phyloP scores from a whole-genome alignment of 139 green algal species.

The Auxenochlorella pyrenoidosa region DNA sequence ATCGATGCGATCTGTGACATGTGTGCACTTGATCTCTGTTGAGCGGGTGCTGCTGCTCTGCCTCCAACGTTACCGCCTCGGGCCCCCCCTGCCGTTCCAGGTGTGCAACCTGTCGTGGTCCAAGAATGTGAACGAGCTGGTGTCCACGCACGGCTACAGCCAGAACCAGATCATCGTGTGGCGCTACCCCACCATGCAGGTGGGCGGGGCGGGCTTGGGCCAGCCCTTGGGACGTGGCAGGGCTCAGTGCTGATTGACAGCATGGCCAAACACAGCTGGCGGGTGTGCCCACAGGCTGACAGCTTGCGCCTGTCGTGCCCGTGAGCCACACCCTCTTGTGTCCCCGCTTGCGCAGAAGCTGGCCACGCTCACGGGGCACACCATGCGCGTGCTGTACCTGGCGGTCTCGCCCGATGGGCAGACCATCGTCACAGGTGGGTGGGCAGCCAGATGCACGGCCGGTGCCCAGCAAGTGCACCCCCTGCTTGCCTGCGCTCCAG shows the following conservation, averaged over 20 bases:
- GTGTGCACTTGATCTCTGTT: too few relatives aligned
- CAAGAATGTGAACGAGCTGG: conserved; percentile 98
- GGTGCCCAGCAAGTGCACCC: not conserved
- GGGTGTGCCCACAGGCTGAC: not conserved
- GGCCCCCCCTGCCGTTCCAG: conserved; percentile 42
- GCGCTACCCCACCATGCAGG: conserved; percentile 75
- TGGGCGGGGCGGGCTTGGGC: not conserved
- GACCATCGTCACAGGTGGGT: conserved; percentile 96
- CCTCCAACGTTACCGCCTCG: not conserved
- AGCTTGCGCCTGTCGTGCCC: not conserved
- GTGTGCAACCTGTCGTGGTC: conserved; percentile 98
- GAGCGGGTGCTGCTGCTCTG: too few relatives aligned
- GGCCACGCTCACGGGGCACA: conserved; percentile 95
- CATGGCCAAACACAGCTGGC: not conserved
- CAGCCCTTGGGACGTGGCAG: too few relatives aligned
- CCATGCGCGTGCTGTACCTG: conserved; percentile 94
- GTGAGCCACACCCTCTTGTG: too few relatives aligned
- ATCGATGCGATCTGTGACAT: too few relatives aligned
- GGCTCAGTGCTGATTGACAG: not conserved
- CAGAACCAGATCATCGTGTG: conserved; percentile 95
- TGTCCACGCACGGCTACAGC: conserved; percentile 97
- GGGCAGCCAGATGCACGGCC: not conserved
- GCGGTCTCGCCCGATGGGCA: conserved; percentile 95
- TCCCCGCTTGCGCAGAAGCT: conserved; percentile 71
- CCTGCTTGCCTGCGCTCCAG: not conserved